Base-by-base conservation (phyloP, 129 eudicot species). In the Pittosporum tobira region DNA sequence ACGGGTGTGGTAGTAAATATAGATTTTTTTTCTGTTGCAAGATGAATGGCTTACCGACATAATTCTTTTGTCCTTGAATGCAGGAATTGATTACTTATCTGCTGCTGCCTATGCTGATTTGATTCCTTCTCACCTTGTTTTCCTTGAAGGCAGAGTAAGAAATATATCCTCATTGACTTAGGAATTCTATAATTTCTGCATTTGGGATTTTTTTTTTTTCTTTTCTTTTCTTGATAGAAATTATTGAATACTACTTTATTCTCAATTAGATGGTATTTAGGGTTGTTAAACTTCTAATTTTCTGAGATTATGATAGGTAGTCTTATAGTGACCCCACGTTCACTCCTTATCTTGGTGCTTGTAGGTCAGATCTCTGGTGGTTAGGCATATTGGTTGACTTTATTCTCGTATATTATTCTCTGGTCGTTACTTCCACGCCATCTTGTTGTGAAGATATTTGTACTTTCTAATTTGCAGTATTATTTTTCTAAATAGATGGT, bases 31-130 rank as follows among this genome's bases (percentile, higher is more conserved):
- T 14, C 26, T 26, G 31, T 44, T 55, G 50, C 57, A 23, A 40
- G 27, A 40, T 27, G 12, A 62, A 29, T 45, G 6, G 22, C 15
- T 57, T n/a, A 29, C 64, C 46, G 64, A 66, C 12, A 20, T 45
- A 37, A 19, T 43, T 59, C 22, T 7, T 19, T 51, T 81, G 27
- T 57, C 51, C 51, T 71, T 31, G 14, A 50, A 56, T 78, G 72
- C 44, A 91, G 98, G 98, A 57, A 36, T 68, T 58, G 98, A 91
- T 71, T 91, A 91, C 83, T 74, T 91, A 73, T 91, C 95, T 43
- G 98, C 70, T 59, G 96, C 95, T 56, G 87, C 94, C 29, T 81
- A 59, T 59, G 96, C 29, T 63, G 76, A 81, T 64, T 19, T 74
- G 37, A 46, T 72, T 63, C 70, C 96, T 78, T 28, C 96, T 70